phyloP scores from a whole-genome alignment of 202 grass and related monocot genomes.

The Bolboschoenoplectus hybrid region DNA sequence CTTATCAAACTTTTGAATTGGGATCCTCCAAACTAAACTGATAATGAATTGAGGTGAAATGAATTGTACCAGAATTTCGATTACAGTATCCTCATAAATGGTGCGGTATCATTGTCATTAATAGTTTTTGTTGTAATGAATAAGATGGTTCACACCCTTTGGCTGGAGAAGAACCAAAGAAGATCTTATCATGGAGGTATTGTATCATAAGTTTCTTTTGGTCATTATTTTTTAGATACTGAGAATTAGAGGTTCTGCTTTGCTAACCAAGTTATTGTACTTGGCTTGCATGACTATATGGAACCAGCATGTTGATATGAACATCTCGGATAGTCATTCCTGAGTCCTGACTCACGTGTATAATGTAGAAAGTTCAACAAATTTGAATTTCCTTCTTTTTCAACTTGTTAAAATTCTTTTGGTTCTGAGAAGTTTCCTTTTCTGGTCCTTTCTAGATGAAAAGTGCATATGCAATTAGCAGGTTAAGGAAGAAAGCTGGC shows the following conservation, averaged over 20 bases:
- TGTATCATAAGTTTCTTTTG: constrained; percentile 24
- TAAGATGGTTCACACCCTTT: constrained; percentile 90
- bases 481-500: constrained; percentile 81
- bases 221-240: constrained; percentile 18
- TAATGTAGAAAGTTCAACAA: neutral
- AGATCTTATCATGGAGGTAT: constrained; percentile 86
- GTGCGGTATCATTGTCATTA: neutral
- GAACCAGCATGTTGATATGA: constrained; percentile 11
- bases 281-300: constrained; percentile 5
- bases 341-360: neutral
- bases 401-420: constrained; percentile 7
- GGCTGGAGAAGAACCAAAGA: constrained; percentile 98
- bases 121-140: constrained; percentile 45
- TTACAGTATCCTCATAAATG: neutral
- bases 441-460: constrained; percentile 71
- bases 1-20: neutral
- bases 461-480: constrained; percentile 85
- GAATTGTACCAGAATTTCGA: neutral
- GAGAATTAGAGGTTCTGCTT: neutral
- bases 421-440: constrained; percentile 32
- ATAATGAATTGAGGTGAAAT: neutral
- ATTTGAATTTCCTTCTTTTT: constrained; percentile 35
- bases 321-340: neutral
- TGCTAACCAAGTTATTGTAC: neutral
- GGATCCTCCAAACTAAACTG: constrained; percentile 4